Conservation (phyloP, 2,329 filamentous ascomycete genomes). For the Penicillium sp. region DNA sequence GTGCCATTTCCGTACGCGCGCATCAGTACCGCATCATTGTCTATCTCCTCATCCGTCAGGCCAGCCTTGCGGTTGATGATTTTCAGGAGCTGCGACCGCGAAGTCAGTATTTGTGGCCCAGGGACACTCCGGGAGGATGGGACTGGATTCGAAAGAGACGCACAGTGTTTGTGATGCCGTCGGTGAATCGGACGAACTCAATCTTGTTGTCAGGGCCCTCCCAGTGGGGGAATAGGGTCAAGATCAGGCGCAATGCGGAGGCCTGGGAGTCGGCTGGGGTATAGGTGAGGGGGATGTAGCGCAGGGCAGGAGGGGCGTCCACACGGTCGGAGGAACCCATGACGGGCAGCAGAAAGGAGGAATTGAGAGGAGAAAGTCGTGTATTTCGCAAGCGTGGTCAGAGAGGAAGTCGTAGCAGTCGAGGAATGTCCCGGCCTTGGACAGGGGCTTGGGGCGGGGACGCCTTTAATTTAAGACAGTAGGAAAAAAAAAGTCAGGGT, state of each 20-base stretch:
- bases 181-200: conserved; percentile 88
- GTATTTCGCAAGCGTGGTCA: background rate
- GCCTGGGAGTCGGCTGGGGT: conserved; percentile 73
- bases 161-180: conserved; percentile 96
- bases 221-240: conserved; percentile 83
- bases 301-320: conserved; percentile 25
- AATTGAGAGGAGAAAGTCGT: background rate
- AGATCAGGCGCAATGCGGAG: conserved; percentile 77
- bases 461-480: background rate
- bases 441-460: background rate
- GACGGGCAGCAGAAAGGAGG: conserved; percentile 10
- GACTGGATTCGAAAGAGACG: conserved; percentile 29
- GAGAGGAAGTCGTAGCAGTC: background rate
- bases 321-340: conserved; percentile 30
- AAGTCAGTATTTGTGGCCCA: conserved; percentile 22
- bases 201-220: conserved; percentile 69
- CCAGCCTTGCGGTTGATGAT: conserved; percentile 58
- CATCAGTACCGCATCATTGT: conserved; percentile 82
- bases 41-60: conserved; percentile 72
- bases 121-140: background rate
- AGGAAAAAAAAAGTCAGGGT: conserved; percentile 10
- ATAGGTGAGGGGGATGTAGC: conserved; percentile 74
- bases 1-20: conserved; percentile 94
- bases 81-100: conserved; percentile 50
- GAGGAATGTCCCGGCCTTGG: background rate